Conservation (phyloP, 148 eudicot species). For the Arctostaphylos glauca region DNA sequence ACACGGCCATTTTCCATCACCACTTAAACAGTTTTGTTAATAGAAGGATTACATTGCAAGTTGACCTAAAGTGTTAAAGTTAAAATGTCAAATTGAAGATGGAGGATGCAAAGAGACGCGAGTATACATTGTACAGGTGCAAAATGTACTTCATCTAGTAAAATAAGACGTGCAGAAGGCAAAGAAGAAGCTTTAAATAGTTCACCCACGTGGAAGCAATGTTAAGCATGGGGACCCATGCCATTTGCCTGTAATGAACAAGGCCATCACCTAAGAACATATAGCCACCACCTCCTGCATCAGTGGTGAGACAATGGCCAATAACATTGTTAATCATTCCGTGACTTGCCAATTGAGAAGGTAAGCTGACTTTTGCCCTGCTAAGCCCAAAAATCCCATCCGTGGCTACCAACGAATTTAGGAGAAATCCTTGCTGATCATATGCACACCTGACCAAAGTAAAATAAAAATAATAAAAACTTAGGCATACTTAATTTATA, state of each 20-base stretch:
- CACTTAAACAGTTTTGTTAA: too few species aligned
- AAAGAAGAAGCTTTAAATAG: neutral
- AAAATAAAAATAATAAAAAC: neutral
- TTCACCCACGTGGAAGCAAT: slow-evolving; percentile 40
- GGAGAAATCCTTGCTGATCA: slow-evolving; percentile 65
- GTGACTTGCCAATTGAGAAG: slow-evolving; percentile 58
- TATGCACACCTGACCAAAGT: slow-evolving; percentile 50
- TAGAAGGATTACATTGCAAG: too few species aligned
- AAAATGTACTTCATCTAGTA: neutral
- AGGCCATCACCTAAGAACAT: slow-evolving; percentile 57
- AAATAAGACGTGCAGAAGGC: neutral
- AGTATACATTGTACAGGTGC: too few species aligned
- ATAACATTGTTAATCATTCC: slow-evolving; percentile 51
- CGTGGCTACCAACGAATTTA: slow-evolving; percentile 45
- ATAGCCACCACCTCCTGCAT: slow-evolving; percentile 48
- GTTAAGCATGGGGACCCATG: slow-evolving; percentile 56
- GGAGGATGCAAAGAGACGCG: neutral
- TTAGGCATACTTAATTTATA: slow-evolving; percentile 11
- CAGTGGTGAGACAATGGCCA: slow-evolving; percentile 56
- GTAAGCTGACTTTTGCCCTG: slow-evolving; percentile 57
- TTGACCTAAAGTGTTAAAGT: too few species aligned
- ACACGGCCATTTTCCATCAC: too few species aligned
- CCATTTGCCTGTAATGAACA: slow-evolving; percentile 40
- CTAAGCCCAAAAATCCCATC: slow-evolving; percentile 70
- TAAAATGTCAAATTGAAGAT: too few species aligned